phyloP scores from a whole-genome alignment of 805 yeast genomes.

The Candida lessepsii region DNA sequence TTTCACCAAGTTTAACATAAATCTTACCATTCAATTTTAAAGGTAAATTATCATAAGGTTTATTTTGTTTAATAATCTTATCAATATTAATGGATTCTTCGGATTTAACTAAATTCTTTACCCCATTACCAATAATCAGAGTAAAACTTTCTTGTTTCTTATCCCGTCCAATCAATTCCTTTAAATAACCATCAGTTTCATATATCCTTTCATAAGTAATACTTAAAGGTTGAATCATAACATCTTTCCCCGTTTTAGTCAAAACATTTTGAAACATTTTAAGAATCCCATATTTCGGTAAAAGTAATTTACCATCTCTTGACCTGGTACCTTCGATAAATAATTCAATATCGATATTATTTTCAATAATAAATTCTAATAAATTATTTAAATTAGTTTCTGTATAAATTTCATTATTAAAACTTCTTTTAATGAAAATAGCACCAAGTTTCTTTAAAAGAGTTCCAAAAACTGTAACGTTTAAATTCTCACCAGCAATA shows the following conservation, averaged over 20 bases:
- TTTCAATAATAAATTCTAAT: slow-evolving; percentile 46
- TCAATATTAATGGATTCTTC: slow-evolving; percentile 7
- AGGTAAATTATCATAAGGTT: slow-evolving; percentile 11
- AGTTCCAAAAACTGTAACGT: slow-evolving; percentile 54
- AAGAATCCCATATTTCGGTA: slow-evolving; percentile 62
- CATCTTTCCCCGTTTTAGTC: slow-evolving; percentile 39
- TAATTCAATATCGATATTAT: slow-evolving; percentile 55
- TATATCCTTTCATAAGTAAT: slow-evolving; percentile 61
- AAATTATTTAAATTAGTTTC: slow-evolving; percentile 48
- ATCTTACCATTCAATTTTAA: slow-evolving; percentile 35
- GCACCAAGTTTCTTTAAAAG: slow-evolving; percentile 54
- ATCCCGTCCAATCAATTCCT: slow-evolving; percentile 56
- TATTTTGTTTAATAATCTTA: slow-evolving; percentile 9
- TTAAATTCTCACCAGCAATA: slow-evolving; percentile 66
- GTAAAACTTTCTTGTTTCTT: slow-evolving; percentile 52
- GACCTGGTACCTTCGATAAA: slow-evolving; percentile 69
- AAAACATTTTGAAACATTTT: slow-evolving; percentile 51
- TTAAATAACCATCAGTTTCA: slow-evolving; percentile 53
- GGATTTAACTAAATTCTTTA: slow-evolving; percentile 26
- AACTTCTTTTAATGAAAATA: slow-evolving; percentile 53
- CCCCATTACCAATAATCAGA: slow-evolving; percentile 36
- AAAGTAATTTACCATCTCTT: slow-evolving; percentile 59
- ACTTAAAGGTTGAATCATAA: slow-evolving; percentile 51
- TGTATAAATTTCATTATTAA: slow-evolving; percentile 42
- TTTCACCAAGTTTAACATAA: slow-evolving; percentile 34